Evolutionary conservation across 2,329 filamentous ascomycete species (phyloP), one percentile per base, ranked within the genome.

Genomic region (Ophiostoma piceae): DNA sequence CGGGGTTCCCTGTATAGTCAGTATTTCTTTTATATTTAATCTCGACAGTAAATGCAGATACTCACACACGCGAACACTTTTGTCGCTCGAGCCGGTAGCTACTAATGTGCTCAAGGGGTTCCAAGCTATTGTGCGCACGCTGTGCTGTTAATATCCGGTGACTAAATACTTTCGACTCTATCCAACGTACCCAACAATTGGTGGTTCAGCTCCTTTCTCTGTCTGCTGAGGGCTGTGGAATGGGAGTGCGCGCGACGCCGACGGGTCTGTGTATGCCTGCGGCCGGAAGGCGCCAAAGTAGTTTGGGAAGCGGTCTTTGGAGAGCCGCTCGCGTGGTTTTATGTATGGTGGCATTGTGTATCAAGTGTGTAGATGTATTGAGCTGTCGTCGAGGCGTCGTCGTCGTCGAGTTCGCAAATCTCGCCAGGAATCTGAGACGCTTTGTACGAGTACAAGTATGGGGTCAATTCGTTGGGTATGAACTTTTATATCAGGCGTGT

Each of bases 71-170:
- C 91, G 87, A 69, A 94, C 79, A 9, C 86, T 90, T 74, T 85
- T 87, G 76, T 92, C 89, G 32, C 84, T 82, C 6, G 90, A 86
- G 2, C 92, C 93, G 0, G 94, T 96, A 0, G 94, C 94, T 72
- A 98, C 88, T 71, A 95, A 83, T 9, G 87, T 90, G 43, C 94
- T 93, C 0, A 92, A 83, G 0, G 94, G 92, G 74, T 94, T 97
- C 94, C 94, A 98, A 54, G 91, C 89, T 74, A 98, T 89, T 1
- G 90, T 90, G 57, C 91, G 88, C 70, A 96, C 84, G 73, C 90
- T 92, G 73, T 8, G 6, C 9, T 57, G 62, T 65, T 39, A 65
- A 35, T 6, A 26, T 19, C 2, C 12, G 8, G 11, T 29, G 22
- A 14, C 12, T 26, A 2, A 3, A n/a, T 57, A n/a, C 51, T 22